Evolutionary conservation across 2,329 filamentous ascomycete species (phyloP), one percentile per base, ranked within the genome.

Genomic region (Nothophoma quercina): DNA sequence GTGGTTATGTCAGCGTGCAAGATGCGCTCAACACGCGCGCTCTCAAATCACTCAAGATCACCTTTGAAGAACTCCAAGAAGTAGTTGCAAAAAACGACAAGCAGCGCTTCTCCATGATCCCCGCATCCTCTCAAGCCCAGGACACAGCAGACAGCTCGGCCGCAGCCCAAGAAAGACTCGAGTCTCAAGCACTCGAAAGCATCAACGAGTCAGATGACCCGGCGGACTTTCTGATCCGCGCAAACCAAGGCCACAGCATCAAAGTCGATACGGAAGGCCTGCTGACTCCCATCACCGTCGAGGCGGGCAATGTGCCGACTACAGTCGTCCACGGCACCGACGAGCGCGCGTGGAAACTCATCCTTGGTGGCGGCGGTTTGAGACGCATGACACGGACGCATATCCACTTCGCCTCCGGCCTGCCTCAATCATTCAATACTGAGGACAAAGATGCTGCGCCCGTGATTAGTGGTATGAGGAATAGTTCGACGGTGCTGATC

Each of bases 161-260:
- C 19, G 40, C 40, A 16, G 19, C 57, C 7, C 46, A 51, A 36
- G 53, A 57, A 10, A 41, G 53, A 8, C 33, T 45, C 1, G 48
- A 54, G 52, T 18, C 54, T 8, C 59, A 65, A 25, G 51, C 49
- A 6, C 41, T 63, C 7, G 25, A 50, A 26, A 21, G 47, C 10
- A 55, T 59, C 36, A 46, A 33, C 3, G 60, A 63, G 25, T 61
- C 60, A 7, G 71, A 73, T 7, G 79, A 88, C 41, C 82, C 90
- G 0, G 73, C 81, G 0, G 81, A 89, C 72, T 97, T 88, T 79
- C 81, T 96, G 25, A 97, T 99, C 76, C 91, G 95, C 67, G 95
- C 95, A 22, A 96, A 96, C 69, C 95, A 98, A 78, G 95, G 95
- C 47, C 95, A 98, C 79, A 91, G 86, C 65, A 90, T 99, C 69